phyloP scores from a whole-genome alignment of 2,329 filamentous ascomycete genomes.

The Cladosporium cucumerinum region DNA sequence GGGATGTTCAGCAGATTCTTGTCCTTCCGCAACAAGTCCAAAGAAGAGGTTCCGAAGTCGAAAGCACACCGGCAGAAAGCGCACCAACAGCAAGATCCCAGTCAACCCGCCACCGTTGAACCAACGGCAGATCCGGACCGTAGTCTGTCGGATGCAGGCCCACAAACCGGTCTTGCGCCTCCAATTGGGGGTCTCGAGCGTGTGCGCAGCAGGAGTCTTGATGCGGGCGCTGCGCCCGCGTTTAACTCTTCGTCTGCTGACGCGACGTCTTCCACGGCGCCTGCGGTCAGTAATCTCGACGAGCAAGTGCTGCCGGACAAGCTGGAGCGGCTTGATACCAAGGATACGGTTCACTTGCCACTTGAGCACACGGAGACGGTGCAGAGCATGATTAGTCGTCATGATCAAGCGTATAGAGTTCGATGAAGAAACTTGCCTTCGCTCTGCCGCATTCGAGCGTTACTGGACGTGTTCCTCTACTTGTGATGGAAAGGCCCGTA shows the following conservation, averaged over 20 bases:
- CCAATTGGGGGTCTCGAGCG: conserved; percentile 8
- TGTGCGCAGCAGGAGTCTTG: conserved; percentile 25
- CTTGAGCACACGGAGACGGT: conserved; percentile 33
- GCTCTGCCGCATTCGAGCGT: background rate
- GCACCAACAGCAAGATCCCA: conserved; percentile 12
- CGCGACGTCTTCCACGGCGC: background rate
- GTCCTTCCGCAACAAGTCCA: conserved; percentile 24
- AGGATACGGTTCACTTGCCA: conserved; percentile 27
- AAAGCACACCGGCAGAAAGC: conserved; percentile 7
- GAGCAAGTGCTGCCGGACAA: background rate
- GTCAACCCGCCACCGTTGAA: conserved; percentile 17
- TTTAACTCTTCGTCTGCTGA: background rate
- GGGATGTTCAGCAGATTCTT: conserved; percentile 28
- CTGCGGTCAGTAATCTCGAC: conserved; percentile 3
- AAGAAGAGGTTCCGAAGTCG: conserved; percentile 16
- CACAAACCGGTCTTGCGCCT: background rate
- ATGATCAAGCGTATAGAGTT: conserved; percentile 36
- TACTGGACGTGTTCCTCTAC: background rate
- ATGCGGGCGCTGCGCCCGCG: background rate
- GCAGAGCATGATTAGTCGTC: conserved; percentile 39
- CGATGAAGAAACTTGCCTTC: background rate
- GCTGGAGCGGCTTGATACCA: conserved; percentile 30
- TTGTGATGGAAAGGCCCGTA: background rate
- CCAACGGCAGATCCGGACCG: conserved; percentile 26
- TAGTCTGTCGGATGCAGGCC: conserved; percentile 30